A percentile compares a stretch with the other conserved stretches of the same genome.
These are phyloP conservation scores for Syzygium malaccense DNA, from an alignment of 441 rosid genomes.

Conservation along the genomic window DNA sequence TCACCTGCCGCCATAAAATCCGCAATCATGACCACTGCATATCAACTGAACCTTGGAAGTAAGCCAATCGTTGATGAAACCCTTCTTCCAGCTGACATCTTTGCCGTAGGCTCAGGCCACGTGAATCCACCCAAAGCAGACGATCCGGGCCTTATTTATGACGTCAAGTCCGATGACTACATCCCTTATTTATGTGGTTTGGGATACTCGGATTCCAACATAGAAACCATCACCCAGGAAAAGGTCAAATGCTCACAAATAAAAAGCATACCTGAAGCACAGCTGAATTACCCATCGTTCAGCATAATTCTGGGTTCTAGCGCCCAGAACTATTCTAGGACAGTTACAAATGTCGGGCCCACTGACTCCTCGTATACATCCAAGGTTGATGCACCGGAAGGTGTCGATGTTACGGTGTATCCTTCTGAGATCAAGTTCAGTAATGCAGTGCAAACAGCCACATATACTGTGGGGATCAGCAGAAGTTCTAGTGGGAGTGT, in stretches of 20 bases:
- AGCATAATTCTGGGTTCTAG: slow-evolving; percentile 3
- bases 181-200: slow-evolving; percentile 7
- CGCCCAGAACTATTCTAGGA: slow-evolving; percentile 2
- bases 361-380: neutral
- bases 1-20: neutral
- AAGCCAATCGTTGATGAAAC: slow-evolving; percentile 6
- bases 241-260: neutral
- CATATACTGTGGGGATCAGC: slow-evolving; percentile 1
- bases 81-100: slow-evolving; percentile 1
- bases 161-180: neutral
- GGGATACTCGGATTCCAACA: slow-evolving; percentile 1
- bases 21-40: neutral
- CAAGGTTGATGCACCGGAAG: neutral
- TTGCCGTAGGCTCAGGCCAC: neutral
- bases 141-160: slow-evolving; percentile 8
- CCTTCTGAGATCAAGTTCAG: neutral
- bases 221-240: neutral
- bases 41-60: neutral
- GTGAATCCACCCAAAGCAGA: slow-evolving; percentile 3
- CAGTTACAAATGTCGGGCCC: neutral
- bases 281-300: slow-evolving; percentile 11
- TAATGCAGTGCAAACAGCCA: neutral
- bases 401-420: neutral
- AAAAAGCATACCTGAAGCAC: slow-evolving; percentile 2
- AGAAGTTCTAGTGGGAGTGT: neutral